Base-by-base conservation (phyloP, 768 basidiomycete species). In the Russula sp. region DNA sequence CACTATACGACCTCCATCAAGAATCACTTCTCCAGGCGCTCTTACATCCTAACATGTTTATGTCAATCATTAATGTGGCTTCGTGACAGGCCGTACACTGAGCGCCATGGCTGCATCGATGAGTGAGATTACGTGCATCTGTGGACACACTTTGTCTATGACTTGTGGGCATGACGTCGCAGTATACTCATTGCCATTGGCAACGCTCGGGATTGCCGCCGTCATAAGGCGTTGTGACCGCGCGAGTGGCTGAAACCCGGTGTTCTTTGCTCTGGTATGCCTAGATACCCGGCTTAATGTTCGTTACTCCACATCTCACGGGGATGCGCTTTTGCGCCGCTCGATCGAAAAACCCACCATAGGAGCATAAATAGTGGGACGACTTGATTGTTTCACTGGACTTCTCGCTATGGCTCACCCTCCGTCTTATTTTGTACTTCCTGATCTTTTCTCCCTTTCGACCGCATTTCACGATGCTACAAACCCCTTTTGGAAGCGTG, bases 401-500 rank as follows among this genome's bases (percentile, higher is more conserved):
- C 43, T 29, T 36, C 47, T 58, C 22, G 35, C 39, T 14, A 67
- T 67, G 66, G 18, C 43, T 16, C 32, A 47, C 16, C 38, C 63
- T 16, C 59, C 56, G 51, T 66, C 60, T 16, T 50, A 58, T 46
- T 81, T 83, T 69, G 63, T 75, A 58, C 79, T 87, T 65, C 85
- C 84, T 25, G 80, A 86, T 71, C 77, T 87, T 53, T 72, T 81
- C 45, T 70, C 77, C 25, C 82, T 80, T 55, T 67, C 66, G 22
- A 59, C 54, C 22, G 67, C 71, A 29, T 77, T 81, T 56, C 69
- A 79, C 61, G 78, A 79, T 46, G 76, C 74, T 10, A 81, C 77
- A 39, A 86, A 84, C 69, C 81, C 83, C 35, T 73, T 82, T 71
- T 84, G 85, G 70, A 74, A 75, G 55, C 72, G 78, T 61, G 84